Base-by-base conservation (phyloP, 2,329 filamentous ascomycete genomes). In the Ciborinia camelliae region DNA sequence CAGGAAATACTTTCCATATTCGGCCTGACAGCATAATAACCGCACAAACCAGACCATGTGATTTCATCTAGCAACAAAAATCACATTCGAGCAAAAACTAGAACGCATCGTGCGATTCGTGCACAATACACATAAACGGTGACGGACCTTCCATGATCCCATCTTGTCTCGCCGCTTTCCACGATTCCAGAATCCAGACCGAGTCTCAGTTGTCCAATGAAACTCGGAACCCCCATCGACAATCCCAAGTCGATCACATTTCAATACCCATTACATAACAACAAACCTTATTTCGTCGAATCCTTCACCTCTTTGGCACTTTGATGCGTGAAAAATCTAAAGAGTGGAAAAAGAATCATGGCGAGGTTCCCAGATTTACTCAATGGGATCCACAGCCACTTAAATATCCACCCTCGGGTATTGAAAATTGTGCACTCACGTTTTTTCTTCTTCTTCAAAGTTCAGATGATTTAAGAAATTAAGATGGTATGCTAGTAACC, bases 211-310 rank as follows among this genome's bases (percentile, higher is more conserved):
- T 3, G 4, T 58, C 20, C 41, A 58, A 58, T 47, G 54, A 18
- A 58, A 47, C 39, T 32, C 41, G 54, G 54, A 35, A 58, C 20
- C 18, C 18, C 18, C 12, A 35, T 47, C 20, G 12, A 14, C 2
- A 32, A 58, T 45, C 54, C 54, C n/a, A 58, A 58, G 45, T 58
- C 28, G 54, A 47, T 23, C 41, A 35, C 5, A 23, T 35, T 35
- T 26, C 39, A 47, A 58, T 58, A 58, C 28, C 20, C 20, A 32
- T 58, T 58, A 58, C 54, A 47, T 58, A 58, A 58, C 39, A 18
- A 23, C 0, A 45, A 58, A 35, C 54, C 54, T 58, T 47, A 35
- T 47, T 26, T 20, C 1, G 41, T 45, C 54, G 14, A 35, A 32
- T 26, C 41, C 28, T 35, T 18, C 3, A 57, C 39, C 39, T 30